A percentile compares a stretch with the other conserved stretches of the same genome.
Conservation (phyloP, 352 stramenopile species). For the Phytophthora cactorum region DNA sequence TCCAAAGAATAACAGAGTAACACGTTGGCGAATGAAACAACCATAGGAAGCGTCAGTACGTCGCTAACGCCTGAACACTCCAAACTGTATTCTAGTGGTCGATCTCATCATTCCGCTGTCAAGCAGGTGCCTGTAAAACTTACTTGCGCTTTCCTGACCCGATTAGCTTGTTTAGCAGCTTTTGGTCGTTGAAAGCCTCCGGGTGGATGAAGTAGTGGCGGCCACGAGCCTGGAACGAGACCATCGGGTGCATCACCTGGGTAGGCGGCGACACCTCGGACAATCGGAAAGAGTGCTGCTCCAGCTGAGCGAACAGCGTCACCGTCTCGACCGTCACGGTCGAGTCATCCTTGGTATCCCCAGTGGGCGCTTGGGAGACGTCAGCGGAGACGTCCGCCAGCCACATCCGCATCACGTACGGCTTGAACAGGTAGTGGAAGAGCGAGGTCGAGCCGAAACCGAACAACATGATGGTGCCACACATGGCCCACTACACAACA, state of each 20-base stretch:
- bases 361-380: conserved; percentile 3
- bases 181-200: conserved; percentile 66
- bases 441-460: conserved; percentile 82
- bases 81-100: conserved; percentile 2
- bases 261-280: conserved; percentile 60
- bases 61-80: too few relatives aligned
- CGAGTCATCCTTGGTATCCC: conserved; percentile 30
- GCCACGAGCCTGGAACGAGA: conserved; percentile 74
- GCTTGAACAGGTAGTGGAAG: conserved; percentile 88
- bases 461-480: conserved; percentile 89
- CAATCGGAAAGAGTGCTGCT: conserved; percentile 61
- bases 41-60: too few relatives aligned
- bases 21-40: neutral
- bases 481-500: conserved; percentile 81
- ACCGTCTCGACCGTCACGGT: conserved; percentile 74
- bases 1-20: neutral
- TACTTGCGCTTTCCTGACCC: conserved; percentile 30
- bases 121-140: neutral
- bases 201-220: conserved; percentile 85
- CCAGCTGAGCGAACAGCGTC: conserved; percentile 69
- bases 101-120: neutral
- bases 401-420: conserved; percentile 88
- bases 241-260: conserved; percentile 84
- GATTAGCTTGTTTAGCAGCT: conserved; percentile 60
- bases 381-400: conserved; percentile 22